Evolutionary conservation across 495 filamentous ascomycete species (phyloP).

Genomic region (Penicillium taxi): DNA sequence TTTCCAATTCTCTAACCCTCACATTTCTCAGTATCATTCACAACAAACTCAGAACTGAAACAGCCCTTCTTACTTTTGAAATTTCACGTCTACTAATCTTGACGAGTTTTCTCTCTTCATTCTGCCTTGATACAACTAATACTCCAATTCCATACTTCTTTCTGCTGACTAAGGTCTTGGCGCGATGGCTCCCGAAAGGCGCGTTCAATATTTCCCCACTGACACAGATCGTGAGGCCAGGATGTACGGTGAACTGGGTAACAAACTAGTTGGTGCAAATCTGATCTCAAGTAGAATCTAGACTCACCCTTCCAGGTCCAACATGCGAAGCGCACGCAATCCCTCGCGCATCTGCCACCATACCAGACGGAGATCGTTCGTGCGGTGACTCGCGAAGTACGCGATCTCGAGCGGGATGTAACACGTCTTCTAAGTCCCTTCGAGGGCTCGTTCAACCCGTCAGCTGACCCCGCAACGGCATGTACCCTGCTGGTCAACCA

Average conservation of each 20-base stretch:
- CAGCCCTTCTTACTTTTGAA: no score
- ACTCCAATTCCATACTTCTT: constrained; percentile 2
- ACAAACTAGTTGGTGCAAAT: constrained; percentile 58
- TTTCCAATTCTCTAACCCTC: no score
- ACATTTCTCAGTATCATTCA: no score
- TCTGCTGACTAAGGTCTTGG: constrained; percentile 27
- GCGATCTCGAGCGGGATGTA: constrained; percentile 90
- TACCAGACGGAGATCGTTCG: constrained; percentile 93
- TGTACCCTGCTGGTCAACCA: constrained; percentile 89
- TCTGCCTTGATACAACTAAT: no score
- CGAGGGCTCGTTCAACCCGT: constrained; percentile 75
- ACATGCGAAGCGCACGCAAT: constrained; percentile 93
- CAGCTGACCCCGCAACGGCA: constrained; percentile 72
- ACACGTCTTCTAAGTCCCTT: constrained; percentile 71
- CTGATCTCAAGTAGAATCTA: no score
- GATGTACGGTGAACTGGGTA: constrained; percentile 90
- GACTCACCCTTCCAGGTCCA: constrained; percentile 55
- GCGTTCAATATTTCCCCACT: constrained; percentile 11
- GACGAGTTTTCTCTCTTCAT: no score
- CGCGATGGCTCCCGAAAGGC: constrained; percentile 17
- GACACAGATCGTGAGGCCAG: constrained; percentile 22
- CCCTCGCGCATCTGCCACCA: constrained; percentile 77
- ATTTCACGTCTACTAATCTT: no score
- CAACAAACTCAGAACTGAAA: no score
- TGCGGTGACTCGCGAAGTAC: constrained; percentile 79